Percentiles rank a stretch among this genome's conserved stretches.
phyloP scores from a whole-genome alignment of 768 basidiomycete species.

The Plicaturopsis crispa region DNA sequence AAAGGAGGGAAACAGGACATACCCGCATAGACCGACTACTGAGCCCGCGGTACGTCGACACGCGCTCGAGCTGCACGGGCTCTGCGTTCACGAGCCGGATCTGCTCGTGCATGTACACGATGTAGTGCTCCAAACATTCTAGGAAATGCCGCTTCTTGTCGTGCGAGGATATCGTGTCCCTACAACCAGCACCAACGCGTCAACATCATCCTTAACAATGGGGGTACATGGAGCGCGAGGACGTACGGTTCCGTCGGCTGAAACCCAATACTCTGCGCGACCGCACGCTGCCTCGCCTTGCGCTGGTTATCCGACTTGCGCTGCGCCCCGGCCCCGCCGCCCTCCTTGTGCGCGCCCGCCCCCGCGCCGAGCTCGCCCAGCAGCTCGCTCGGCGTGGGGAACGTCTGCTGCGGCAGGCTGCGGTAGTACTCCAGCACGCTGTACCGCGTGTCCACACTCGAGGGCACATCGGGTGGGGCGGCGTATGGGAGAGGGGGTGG shows the following conservation, averaged over 20 bases:
- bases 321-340: neutral
- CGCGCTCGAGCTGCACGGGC: constrained; percentile 42
- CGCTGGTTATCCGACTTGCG: constrained; percentile 22
- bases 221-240: neutral
- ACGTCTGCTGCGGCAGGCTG: constrained; percentile 29
- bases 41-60: constrained; percentile 44
- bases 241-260: constrained; percentile 56
- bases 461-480: constrained; percentile 11
- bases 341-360: too few species aligned
- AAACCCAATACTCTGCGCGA: constrained; percentile 50
- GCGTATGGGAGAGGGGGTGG: constrained; percentile 10
- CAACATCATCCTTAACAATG: neutral
- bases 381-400: constrained; percentile 62
- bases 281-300: constrained; percentile 49
- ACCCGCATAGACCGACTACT: constrained; percentile 61
- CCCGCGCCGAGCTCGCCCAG: constrained; percentile 34
- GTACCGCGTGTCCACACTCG: constrained; percentile 4
- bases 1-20: constrained; percentile 9
- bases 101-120: constrained; percentile 57
- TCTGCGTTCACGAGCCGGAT: constrained; percentile 39
- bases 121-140: constrained; percentile 67
- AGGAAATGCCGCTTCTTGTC: constrained; percentile 73
- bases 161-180: constrained; percentile 71
- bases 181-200: constrained; percentile 12
- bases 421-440: constrained; percentile 16